Evolutionary conservation across 768 basidiomycete species (phyloP).

Genomic region (Suillus americanus): DNA sequence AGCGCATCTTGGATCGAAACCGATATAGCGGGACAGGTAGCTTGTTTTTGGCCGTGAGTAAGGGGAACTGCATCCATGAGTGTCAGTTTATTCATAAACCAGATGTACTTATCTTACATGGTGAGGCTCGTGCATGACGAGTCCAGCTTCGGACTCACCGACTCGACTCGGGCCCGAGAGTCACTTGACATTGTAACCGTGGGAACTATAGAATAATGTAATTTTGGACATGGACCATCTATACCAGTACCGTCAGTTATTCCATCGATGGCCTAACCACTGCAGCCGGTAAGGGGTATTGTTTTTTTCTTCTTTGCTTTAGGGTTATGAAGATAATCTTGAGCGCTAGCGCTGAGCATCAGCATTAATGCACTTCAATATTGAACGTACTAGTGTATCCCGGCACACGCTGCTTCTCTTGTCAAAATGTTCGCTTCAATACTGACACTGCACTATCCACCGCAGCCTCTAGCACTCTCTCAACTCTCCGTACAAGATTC

Average conservation of each 20-base stretch:
- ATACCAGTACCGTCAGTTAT: too few relatives aligned
- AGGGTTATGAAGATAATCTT: too few relatives aligned
- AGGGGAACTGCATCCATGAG: background rate
- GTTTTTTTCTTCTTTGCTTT: too few relatives aligned
- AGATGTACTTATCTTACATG: background rate
- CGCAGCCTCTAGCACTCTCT: conserved; percentile 63
- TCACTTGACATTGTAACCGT: too few relatives aligned
- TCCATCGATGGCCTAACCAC: too few relatives aligned
- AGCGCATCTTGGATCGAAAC: background rate
- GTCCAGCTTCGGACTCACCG: too few relatives aligned
- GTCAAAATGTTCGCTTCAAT: conserved; percentile 52
- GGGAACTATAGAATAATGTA: too few relatives aligned
- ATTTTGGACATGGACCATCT: too few relatives aligned
- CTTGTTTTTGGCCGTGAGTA: background rate
- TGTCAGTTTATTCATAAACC: background rate
- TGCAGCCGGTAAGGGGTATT: too few relatives aligned
- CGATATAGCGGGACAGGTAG: background rate
- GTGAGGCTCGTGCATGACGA: background rate
- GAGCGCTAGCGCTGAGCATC: too few relatives aligned
- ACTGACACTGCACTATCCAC: conserved; percentile 73
- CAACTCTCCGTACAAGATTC: conserved; percentile 55
- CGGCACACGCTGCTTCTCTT: conserved; percentile 50
- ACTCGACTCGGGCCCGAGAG: too few relatives aligned
- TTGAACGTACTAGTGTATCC: conserved; percentile 74
- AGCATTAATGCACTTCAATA: conserved; percentile 35